Conservation (phyloP, 306 rosid species). For the Rosa lucieae region DNA sequence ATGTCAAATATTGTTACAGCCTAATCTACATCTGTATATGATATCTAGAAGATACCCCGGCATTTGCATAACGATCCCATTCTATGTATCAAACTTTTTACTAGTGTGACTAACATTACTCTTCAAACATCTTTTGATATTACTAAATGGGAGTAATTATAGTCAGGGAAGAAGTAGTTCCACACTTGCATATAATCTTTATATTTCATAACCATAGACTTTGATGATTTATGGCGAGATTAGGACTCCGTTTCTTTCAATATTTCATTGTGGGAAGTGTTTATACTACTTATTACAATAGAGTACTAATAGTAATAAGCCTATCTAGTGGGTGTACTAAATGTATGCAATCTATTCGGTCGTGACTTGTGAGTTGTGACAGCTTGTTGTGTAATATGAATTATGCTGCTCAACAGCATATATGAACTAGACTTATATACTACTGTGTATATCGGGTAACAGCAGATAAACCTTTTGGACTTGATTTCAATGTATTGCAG, state of each 20-base stretch:
- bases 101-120: neutral
- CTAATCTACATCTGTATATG: neutral
- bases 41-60: neutral
- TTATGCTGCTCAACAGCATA: too few species aligned
- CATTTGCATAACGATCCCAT: neutral
- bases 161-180: neutral
- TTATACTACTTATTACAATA: neutral
- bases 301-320: neutral
- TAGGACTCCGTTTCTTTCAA: neutral
- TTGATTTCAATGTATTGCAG: too few species aligned
- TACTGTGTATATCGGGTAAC: too few species aligned
- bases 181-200: neutral
- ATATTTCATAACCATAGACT: neutral
- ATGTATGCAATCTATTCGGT: neutral
- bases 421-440: too few species aligned
- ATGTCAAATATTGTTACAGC: neutral
- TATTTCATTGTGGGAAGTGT: neutral
- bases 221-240: neutral
- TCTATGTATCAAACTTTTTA: neutral
- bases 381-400: neutral
- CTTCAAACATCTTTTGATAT: neutral
- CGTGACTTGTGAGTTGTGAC: neutral
- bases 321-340: too few species aligned
- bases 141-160: neutral
- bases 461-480: too few species aligned